Evolutionary conservation across 345 rosid species (phyloP).

Genomic region (Durio zibethinus): DNA sequence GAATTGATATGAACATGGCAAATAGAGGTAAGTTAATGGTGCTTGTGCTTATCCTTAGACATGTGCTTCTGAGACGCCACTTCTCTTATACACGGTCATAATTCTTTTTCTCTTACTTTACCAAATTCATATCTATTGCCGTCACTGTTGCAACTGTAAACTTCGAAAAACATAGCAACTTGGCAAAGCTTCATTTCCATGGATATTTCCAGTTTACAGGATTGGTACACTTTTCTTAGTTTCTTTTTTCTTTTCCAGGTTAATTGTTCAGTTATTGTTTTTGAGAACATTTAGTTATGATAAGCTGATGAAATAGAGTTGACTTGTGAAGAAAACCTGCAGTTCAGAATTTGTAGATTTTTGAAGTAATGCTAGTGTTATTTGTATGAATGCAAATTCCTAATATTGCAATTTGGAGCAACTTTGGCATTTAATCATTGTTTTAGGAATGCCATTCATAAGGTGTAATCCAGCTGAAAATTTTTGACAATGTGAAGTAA

Average conservation of each 20-base stretch:
- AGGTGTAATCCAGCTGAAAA: not conserved
- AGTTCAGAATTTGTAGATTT: not conserved
- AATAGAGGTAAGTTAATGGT: not conserved
- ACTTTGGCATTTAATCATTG: not conserved
- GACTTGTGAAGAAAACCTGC: not conserved
- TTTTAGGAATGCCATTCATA: not conserved
- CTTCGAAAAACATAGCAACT: not conserved
- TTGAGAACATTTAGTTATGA: not conserved
- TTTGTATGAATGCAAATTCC: not conserved
- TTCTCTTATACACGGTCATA: conserved; percentile 1
- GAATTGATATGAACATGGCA: not conserved
- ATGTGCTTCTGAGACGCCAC: conserved; percentile 2
- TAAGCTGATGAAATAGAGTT: not conserved
- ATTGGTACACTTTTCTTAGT: not conserved
- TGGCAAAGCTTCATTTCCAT: not conserved
- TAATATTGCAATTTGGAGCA: not conserved
- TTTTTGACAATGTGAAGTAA: not conserved
- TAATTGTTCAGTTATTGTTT: not conserved
- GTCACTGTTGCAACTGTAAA: not conserved
- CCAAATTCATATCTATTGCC: not conserved
- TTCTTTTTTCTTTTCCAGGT: not conserved
- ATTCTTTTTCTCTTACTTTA: not conserved
- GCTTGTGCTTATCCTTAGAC: not conserved
- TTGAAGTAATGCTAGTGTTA: not conserved
- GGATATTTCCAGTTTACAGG: conserved; percentile 1